phyloP scores from a whole-genome alignment of 805 yeast genomes.

The Suhomyces sp. region DNA sequence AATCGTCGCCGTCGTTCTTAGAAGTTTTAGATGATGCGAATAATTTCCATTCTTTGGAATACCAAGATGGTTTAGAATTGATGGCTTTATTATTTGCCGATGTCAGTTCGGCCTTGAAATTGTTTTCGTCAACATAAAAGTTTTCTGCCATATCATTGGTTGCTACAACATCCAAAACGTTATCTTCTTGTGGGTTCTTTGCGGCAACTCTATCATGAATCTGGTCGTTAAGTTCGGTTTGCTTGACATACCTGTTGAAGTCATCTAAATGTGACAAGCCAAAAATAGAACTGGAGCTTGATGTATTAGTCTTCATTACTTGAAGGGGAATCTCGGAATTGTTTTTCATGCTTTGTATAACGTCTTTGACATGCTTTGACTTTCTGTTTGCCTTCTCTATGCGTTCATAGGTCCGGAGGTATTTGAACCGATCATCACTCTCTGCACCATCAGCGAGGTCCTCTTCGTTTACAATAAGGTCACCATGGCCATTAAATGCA shows the following conservation, averaged over 20 bases:
- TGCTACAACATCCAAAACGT: conserved; percentile 25
- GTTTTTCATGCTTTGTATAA: conserved; percentile 9
- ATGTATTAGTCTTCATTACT: conserved; percentile 5
- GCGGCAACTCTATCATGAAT: conserved; percentile 22
- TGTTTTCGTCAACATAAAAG: conserved; percentile 22
- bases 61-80: conserved; percentile 16
- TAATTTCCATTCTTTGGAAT: conserved; percentile 8
- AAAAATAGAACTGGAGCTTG: conserved; percentile 23
- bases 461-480: not conserved
- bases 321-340: conserved; percentile 13
- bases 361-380: conserved; percentile 4
- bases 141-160: conserved; percentile 26
- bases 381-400: conserved; percentile 11
- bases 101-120: conserved; percentile 9
- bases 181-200: conserved; percentile 14
- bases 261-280: conserved; percentile 34
- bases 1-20: conserved; percentile 2
- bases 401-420: conserved; percentile 24
- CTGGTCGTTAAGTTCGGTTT: conserved; percentile 34
- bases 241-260: conserved; percentile 31
- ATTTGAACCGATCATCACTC: conserved; percentile 24
- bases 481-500: conserved; percentile 4
- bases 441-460: conserved; percentile 3
- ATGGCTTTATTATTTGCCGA: conserved; percentile 4
- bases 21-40: conserved; percentile 2